Evolutionary conservation across 352 stramenopile genomes (phyloP).

Genomic region (Blastocystis sp.): DNA sequence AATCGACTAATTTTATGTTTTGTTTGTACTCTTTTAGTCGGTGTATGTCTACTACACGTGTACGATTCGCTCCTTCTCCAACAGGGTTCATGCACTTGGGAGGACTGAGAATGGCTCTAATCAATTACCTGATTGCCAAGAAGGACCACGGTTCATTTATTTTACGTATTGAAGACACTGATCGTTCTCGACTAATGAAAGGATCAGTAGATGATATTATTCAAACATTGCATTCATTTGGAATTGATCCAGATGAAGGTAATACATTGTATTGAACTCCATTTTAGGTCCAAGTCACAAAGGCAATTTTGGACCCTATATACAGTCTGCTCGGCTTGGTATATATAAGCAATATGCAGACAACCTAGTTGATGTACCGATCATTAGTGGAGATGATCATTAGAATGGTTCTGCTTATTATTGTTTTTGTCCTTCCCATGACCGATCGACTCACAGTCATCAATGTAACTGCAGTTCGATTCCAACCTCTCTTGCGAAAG

Average conservation of each 20-base stretch:
- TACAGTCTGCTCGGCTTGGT: slow-evolving; percentile 78
- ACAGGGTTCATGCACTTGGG: slow-evolving; percentile 82
- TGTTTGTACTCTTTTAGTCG: not conserved
- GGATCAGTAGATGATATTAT: slow-evolving; percentile 77
- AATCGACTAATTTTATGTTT: not conserved
- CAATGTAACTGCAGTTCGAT: slow-evolving; percentile 74
- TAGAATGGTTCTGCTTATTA: slow-evolving; percentile 78
- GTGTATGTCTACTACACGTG: slow-evolving; percentile 42
- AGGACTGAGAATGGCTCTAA: slow-evolving; percentile 80
- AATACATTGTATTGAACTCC: not conserved
- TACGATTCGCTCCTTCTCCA: slow-evolving; percentile 80
- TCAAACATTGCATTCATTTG: slow-evolving; percentile 77
- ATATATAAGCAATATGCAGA: slow-evolving; percentile 77
- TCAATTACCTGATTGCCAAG: slow-evolving; percentile 84
- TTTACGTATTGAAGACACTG: slow-evolving; percentile 83
- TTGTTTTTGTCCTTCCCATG: slow-evolving; percentile 80
- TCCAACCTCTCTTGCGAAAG: slow-evolving; percentile 70
- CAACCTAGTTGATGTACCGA: slow-evolving; percentile 72
- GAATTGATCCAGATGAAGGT: slow-evolving; percentile 79
- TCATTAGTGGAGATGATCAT: not conserved
- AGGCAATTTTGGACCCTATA: slow-evolving; percentile 76
- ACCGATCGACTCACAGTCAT: slow-evolving; percentile 74
- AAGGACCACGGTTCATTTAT: slow-evolving; percentile 77
- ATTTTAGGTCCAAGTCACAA: slow-evolving; percentile 71
- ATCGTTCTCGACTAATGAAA: slow-evolving; percentile 80